Conservation (phyloP, 106 monocot species). For the Platanthera guangdongensis region DNA sequence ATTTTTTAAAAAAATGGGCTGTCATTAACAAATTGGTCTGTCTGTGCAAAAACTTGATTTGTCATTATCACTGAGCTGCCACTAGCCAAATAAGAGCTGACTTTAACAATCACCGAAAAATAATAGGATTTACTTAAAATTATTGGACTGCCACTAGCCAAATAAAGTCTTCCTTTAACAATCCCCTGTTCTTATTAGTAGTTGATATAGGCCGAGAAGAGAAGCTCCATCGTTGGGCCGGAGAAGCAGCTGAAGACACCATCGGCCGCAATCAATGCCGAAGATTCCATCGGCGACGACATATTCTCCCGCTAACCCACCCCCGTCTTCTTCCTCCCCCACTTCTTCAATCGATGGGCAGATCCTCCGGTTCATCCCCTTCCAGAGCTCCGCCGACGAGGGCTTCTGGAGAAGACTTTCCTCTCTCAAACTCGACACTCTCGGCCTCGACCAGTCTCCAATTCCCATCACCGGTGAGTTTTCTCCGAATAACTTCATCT, state of each 20-base stretch:
- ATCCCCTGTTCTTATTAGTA: too few species aligned
- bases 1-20: too few species aligned
- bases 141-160: too few species aligned
- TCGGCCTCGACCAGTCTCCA: constrained; percentile 77
- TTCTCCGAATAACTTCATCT: neutral
- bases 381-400: constrained; percentile 60
- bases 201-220: too few species aligned
- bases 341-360: constrained; percentile 1
- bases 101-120: too few species aligned
- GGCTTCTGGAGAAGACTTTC: constrained; percentile 81
- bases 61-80: too few species aligned
- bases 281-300: neutral
- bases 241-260: neutral
- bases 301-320: neutral
- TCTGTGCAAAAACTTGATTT: too few species aligned
- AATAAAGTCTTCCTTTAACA: too few species aligned
- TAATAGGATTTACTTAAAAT: too few species aligned
- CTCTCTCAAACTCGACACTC: constrained; percentile 75
- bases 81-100: too few species aligned
- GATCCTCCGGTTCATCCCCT: constrained; percentile 43
- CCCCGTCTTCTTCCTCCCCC: constrained; percentile 4
- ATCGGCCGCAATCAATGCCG: neutral
- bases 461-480: constrained; percentile 44
- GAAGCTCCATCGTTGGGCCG: neutral
- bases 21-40: too few species aligned